Base-by-base conservation (phyloP, 2,329 filamentous ascomycete genomes). In the Aquanectria penicillioides region DNA sequence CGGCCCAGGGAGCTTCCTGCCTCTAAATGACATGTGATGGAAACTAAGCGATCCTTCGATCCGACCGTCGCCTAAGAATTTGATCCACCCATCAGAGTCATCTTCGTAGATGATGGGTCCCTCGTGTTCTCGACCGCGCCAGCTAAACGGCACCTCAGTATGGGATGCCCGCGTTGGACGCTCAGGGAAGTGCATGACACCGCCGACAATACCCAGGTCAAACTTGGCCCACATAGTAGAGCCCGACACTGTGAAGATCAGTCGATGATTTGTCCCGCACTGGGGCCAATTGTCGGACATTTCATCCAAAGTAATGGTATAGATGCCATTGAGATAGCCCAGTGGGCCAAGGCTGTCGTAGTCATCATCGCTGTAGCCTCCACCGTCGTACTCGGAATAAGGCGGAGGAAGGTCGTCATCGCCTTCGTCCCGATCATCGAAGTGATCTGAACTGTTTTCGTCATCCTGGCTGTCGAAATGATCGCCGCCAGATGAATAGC, bases 201-300 rank as follows among this genome's bases (percentile, higher is more conserved):
- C 80, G 33, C 71, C 57, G 31, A 80, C 71, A 7, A 77, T 52
- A 1, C 77, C 78, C 5, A 82, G 71, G 37, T 78, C 71, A 61
- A 84, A 84, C 1, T 62, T 67, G 0, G 78, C 81, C 81, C 82
- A 85, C 7, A 83, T 65, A 12, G 61, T 74, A 5, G 66, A 69
- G 11, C 76, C 75, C 13, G 70, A 71, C 2, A 80, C 73, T 2
- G 77, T 78, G 13, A 81, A 68, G 34, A 77, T 69, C 9, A 80
- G 64, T 2, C 63, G 62, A 18, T 78, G 71, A 20, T 75, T 69
- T 3, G 63, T 50, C 1, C 61, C 47, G 5, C 62, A 44, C 17
- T 67, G 38, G 2, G 62, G 50, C 73, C 73, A 77, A 25, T 75
- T 22, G 0, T 23, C 23, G 8, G 62, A 47, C 3, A 75, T 69